These are phyloP conservation scores for Pseudohalonectria lignicola DNA, from an alignment of 2,329 filamentous ascomycete species.

Conservation along the genomic window DNA sequence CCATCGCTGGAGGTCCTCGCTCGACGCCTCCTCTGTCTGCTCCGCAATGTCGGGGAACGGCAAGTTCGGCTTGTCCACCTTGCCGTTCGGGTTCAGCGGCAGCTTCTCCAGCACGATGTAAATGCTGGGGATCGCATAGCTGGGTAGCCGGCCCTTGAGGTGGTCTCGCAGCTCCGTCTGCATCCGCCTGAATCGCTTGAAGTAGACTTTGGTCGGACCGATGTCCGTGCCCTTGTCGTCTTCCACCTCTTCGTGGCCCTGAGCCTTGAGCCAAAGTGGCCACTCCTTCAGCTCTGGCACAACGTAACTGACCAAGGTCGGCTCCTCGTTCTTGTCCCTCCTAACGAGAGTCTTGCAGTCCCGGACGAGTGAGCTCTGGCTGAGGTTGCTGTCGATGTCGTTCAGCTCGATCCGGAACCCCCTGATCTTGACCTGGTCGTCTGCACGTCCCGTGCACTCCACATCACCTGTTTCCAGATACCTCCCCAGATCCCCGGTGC, in stretches of 20 bases:
- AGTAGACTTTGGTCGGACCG: constrained; percentile 27
- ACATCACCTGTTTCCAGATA: constrained; percentile 61
- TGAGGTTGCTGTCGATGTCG: constrained; percentile 82
- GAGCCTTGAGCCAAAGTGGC: constrained; percentile 52
- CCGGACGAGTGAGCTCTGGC: constrained; percentile 60
- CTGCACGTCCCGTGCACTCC: constrained; percentile 68
- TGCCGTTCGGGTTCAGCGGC: constrained; percentile 57
- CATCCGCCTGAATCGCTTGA: constrained; percentile 32
- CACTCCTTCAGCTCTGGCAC: constrained; percentile 73
- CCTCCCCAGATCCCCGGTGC: constrained; percentile 75
- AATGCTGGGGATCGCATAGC: constrained; percentile 65
- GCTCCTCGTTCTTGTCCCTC: constrained; percentile 76
- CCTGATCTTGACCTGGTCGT: constrained; percentile 83
- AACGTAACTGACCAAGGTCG: constrained; percentile 78
- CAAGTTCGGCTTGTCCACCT: constrained; percentile 68
- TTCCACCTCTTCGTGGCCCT: constrained; percentile 40
- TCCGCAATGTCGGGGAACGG: constrained; percentile 71
- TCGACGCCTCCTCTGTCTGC: constrained; percentile 35
- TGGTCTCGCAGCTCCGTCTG: constrained; percentile 48
- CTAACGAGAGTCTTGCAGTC: constrained; percentile 81
- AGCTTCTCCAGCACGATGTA: constrained; percentile 59
- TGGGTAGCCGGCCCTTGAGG: constrained; percentile 60
- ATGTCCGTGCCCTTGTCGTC: constrained; percentile 42
- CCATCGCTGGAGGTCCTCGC: constrained; percentile 24
- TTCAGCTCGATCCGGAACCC: constrained; percentile 92